These are phyloP conservation scores for Sistotremastrum niveocremeum DNA, from an alignment of 768 basidiomycete species.

Conservation along the genomic window DNA sequence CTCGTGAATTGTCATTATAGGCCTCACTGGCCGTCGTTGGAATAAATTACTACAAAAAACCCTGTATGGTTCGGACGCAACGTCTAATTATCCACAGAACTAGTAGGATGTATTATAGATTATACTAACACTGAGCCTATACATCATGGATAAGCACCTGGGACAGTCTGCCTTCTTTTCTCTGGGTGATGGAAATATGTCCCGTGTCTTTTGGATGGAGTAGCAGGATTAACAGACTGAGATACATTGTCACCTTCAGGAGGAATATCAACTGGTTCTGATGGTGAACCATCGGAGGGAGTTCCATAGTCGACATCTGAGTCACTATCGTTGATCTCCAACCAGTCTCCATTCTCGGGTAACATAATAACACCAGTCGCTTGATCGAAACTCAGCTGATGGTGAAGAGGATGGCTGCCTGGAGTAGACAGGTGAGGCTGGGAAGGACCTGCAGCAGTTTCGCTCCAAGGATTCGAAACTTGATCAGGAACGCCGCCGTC, in stretches of 20 bases:
- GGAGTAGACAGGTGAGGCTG: constrained; percentile 10
- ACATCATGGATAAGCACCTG: constrained; percentile 39
- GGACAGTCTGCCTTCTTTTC: constrained; percentile 39
- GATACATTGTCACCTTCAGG: constrained; percentile 16
- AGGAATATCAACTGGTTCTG: constrained; percentile 4
- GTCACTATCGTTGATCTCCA: constrained; percentile 33
- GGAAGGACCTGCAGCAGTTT: constrained; percentile 26
- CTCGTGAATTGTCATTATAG: too few species aligned
- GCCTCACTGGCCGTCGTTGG: too few species aligned
- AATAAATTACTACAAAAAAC: too few species aligned
- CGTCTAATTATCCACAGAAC: too few species aligned
- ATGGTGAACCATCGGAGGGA: constrained; percentile 26
- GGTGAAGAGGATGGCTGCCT: constrained; percentile 20
- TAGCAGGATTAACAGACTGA: constrained; percentile 20
- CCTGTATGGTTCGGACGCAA: too few species aligned
- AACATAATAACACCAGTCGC: constrained; percentile 82
- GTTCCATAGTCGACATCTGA: constrained; percentile 30
- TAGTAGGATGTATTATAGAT: too few species aligned
- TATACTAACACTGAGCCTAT: too few species aligned
- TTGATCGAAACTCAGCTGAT: constrained; percentile 72
- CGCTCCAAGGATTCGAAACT: constrained; percentile 49
- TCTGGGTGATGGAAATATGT: constrained; percentile 87
- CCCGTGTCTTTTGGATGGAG: constrained; percentile 44
- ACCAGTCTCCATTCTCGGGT: constrained; percentile 58
- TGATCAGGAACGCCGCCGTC: constrained; percentile 4